Evolutionary conservation across 2,329 filamentous ascomycete genomes (phyloP), one percentile per base, ranked within the genome.

Genomic region (Penicillium psychrosexuale): DNA sequence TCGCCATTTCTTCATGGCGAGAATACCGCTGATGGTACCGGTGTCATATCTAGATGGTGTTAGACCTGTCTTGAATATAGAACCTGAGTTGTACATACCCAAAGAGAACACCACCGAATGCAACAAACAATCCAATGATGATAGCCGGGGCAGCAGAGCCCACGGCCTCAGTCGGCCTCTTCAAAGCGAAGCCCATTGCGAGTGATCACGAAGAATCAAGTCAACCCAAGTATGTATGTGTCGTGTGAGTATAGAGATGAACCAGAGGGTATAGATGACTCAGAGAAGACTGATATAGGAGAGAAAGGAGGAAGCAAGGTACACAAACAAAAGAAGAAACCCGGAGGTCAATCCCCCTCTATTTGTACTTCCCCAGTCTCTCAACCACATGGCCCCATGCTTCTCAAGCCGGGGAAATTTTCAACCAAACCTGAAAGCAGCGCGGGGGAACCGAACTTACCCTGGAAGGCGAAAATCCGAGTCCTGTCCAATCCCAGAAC

Each of bases 51-150:
- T 71, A 51, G 2, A 47, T 31, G n/a, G 19, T 43, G 19, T 38
- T 33, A 45, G 50, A 40, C 3, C 0, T 28, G 19, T 28, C 17
- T 9, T 33, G 22, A 17, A 53, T 9, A 47, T 40, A 45, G n/a
- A 37, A 2, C 24, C 30, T 2, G 12, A 15, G 38, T 12, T 17
- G 13, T 5, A 77, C 71, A 22, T 65, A 84, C 58, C 81, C 82
- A 64, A 83, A 84, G 61, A 83, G 77, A 56, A 84, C 78, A 65
- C 81, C 82, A 57, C 81, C 82, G 68, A 84, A 83, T 15, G 82
- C 78, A 31, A 82, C 82, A 60, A 84, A 84, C 47, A 80, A 76
- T 62, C 81, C 82, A 69, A 84, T 80, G 13, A 82, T 36, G 62
- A 81, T 80, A 49, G 78, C 78, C 42, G 78, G 78, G 62, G 72